A percentile compares a stretch with the other conserved stretches of the same genome.
Evolutionary conservation across 164 flowering plant species (phyloP).

Genomic region (Litsea cubeba): DNA sequence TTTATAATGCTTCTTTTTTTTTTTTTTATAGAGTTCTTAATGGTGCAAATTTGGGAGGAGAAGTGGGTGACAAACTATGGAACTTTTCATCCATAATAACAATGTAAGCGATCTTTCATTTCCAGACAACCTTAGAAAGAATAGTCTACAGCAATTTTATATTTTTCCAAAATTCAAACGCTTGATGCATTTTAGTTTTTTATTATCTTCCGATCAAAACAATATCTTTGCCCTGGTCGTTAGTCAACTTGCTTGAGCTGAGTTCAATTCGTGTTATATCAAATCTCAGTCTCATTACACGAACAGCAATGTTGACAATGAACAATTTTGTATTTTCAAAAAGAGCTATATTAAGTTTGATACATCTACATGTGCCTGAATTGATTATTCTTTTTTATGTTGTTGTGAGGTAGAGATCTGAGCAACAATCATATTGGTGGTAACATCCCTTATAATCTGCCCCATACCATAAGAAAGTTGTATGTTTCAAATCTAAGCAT

Average conservation of each 20-base stretch:
- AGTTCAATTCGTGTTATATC: neutral
- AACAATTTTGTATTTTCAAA: too few relatives aligned
- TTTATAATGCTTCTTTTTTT: neutral
- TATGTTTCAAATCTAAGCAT: constrained; percentile 31
- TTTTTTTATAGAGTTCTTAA: constrained; percentile 44
- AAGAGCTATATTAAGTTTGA: neutral
- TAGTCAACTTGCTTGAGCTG: neutral
- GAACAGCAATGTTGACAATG: neutral
- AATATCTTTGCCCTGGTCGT: too few relatives aligned
- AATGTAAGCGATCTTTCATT: constrained; percentile 46
- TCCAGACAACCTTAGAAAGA: neutral
- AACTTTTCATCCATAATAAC: constrained; percentile 57
- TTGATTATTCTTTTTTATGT: constrained; percentile 6
- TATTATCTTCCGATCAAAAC: too few relatives aligned
- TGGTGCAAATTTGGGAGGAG: constrained; percentile 82
- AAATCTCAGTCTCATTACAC: neutral
- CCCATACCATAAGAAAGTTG: constrained; percentile 58
- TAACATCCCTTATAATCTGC: constrained; percentile 61
- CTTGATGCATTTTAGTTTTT: too few relatives aligned
- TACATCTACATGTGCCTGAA: neutral
- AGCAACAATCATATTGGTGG: constrained; percentile 90
- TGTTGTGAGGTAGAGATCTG: constrained; percentile 53
- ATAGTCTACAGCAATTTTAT: neutral
- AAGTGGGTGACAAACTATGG: constrained; percentile 55
- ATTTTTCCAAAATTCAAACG: neutral